These are phyloP conservation scores for Astragalus membranaceus DNA, from an alignment of 306 rosid species.

Conservation along the genomic window DNA sequence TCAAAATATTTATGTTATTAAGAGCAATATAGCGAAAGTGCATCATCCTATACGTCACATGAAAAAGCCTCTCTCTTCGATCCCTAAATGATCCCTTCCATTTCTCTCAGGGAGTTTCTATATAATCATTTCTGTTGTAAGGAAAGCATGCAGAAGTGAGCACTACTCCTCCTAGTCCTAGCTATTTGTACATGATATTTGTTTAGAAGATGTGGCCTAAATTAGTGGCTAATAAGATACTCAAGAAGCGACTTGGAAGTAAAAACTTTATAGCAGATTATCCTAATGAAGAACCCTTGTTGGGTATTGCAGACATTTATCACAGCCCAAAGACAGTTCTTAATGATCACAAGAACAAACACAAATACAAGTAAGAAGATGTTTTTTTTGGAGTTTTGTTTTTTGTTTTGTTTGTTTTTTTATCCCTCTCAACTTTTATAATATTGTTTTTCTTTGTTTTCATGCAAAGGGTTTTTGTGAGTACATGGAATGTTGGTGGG, in stretches of 20 bases:
- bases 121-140: slow-evolving; percentile 27
- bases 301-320: slow-evolving; percentile 32
- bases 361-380: slow-evolving; percentile 39
- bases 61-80: slow-evolving; percentile 16
- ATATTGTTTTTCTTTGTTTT: slow-evolving; percentile 3
- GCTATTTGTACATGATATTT: background rate
- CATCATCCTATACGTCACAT: slow-evolving; percentile 41
- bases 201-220: slow-evolving; percentile 74
- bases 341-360: slow-evolving; percentile 30
- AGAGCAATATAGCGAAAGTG: background rate
- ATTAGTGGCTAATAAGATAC: slow-evolving; percentile 70
- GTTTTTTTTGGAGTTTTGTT: background rate
- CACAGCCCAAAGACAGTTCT: slow-evolving; percentile 15
- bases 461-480: slow-evolving; percentile 56
- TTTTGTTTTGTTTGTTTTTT: background rate
- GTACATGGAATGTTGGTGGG: slow-evolving; percentile 96
- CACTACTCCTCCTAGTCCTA: background rate
- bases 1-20: background rate
- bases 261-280: slow-evolving; percentile 62
- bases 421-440: background rate
- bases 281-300: slow-evolving; percentile 34
- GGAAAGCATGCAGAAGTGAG: slow-evolving; percentile 33
- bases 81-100: slow-evolving; percentile 25
- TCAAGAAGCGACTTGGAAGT: slow-evolving; percentile 71
- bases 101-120: slow-evolving; percentile 10